Evolutionary conservation across 345 rosid species (phyloP), one percentile per base, ranked within the genome.

Genomic region (Draba incana): DNA sequence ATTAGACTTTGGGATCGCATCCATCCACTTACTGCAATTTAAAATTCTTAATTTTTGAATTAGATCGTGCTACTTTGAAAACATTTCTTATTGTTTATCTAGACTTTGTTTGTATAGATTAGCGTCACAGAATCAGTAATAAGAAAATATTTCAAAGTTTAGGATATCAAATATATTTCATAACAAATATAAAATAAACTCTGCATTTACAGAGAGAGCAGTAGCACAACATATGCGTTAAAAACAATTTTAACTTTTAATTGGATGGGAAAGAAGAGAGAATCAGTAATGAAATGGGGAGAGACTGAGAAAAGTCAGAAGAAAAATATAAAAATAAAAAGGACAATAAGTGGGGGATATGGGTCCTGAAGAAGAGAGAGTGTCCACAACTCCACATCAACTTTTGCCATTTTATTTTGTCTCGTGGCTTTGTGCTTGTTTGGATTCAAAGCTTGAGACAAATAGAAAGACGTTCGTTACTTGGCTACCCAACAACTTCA

Each of bases 401-500:
- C 72, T 60, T 74, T 74, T 45, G n/a, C 77, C 72, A 59, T 59
- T 55, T 57, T 37, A 25, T 37, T 74, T 60, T 60, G 63, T 60
- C 51, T 8, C 2, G 46, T 49, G 61, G 66, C 55, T 57, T 73
- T 50, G 39, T 58, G 31, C 61, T 33, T 50, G 65, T 24, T 66
- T 73, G 77, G 72, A 73, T 43, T 58, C 71, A 73, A 50, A 66
- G 56, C 67, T 52, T 52, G 13, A 59, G 68, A 74, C 77, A 74
- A 66, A 66, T 20, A 50, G 62, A 52, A 52, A 66, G 72, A 66
- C 77, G 67, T 74, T 44, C 69, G 3, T 63, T 15, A 37, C 62
- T 74, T 67, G 51, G 71, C 68, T 74, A 74, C 38, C 45, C 51
- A 74, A 66, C 71, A 74, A 74, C 68, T 53, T 60, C 63, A 59